phyloP scores from a whole-genome alignment of 768 basidiomycete genomes.

The Boletus sp. region DNA sequence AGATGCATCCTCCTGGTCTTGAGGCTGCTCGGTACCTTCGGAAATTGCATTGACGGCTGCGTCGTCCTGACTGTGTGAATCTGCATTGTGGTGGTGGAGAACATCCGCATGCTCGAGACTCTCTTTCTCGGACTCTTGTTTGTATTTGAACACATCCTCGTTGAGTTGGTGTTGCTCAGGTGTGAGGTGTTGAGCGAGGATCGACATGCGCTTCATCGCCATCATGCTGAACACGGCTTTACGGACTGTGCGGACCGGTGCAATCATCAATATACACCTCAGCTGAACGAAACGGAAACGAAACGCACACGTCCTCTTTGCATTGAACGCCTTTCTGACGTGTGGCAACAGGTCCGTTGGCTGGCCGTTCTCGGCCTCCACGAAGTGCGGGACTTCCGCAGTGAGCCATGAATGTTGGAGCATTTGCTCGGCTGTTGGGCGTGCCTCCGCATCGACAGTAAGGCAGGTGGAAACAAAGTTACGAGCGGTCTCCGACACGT shows the following conservation, averaged over 20 bases:
- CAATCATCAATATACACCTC: constrained; percentile 1
- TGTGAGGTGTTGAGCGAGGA: constrained; percentile 40
- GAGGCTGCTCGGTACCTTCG: neutral
- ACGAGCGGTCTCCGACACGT: constrained; percentile 78
- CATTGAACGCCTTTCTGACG: constrained; percentile 88
- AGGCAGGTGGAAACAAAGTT: constrained; percentile 81
- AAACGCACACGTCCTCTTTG: constrained; percentile 75
- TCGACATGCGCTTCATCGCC: constrained; percentile 78
- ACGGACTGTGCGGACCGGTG: constrained; percentile 54
- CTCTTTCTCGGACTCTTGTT: constrained; percentile 74
- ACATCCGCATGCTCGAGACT: constrained; percentile 39
- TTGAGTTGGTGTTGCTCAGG: constrained; percentile 49
- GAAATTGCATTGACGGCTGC: neutral
- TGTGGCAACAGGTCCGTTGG: constrained; percentile 81
- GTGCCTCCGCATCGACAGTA: constrained; percentile 72
- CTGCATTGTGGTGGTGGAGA: constrained; percentile 47
- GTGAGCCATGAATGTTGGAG: constrained; percentile 71
- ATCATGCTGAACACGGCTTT: constrained; percentile 85
- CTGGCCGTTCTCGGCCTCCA: constrained; percentile 50
- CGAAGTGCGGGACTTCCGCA: constrained; percentile 64
- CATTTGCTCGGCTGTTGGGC: constrained; percentile 77
- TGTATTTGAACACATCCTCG: constrained; percentile 62
- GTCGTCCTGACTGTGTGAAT: neutral
- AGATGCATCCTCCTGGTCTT: neutral
- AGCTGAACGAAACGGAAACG: neutral